Evolutionary conservation across 257 asterid genomes (phyloP), one percentile per base, ranked within the genome.

Genomic region (Ballota nigra): DNA sequence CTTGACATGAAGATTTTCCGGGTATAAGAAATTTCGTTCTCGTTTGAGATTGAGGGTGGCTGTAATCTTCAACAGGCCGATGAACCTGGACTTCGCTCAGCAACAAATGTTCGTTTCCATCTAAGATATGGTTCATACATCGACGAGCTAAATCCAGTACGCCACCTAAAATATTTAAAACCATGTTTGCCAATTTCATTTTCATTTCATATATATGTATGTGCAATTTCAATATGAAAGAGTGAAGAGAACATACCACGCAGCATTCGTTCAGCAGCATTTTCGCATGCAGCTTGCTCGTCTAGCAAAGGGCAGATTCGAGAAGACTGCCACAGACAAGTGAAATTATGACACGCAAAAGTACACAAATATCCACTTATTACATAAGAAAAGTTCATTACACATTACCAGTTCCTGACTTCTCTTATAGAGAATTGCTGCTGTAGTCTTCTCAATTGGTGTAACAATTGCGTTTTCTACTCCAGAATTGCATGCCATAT

Each of bases 341-440:
- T n/a, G 53, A 57, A 65, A 40, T n/a, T 66, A 63, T n/a, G 28
- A 11, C 45, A 43, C 16, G 29, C 7, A 8, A 4, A 31, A 31
- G 36, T 5, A 31, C 36, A 2, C 36, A 31, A 3, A 31, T 31
- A 31, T 26, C 29, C 29, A 26, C 3, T 26, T 26, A 26, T 26
- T 26, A 26, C 5, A 16, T 29, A 60, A 43, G 53, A 8, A 8
- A 22, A 26, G 15, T 19, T 1, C 15, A 12, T 33, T 16, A 56
- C 26, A 29, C 51, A 26, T 77, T 87, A 91, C 96, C 91, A 87
- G 79, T 57, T 78, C 78, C 55, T 63, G 79, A 70, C 82, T 69
- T 79, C 78, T 84, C 10, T 28, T 56, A 47, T 38, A 29, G 53
- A 91, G 87, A 76, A 81, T 74, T 38, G 80, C 73, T 70, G 83